Evolutionary conservation across 2,329 filamentous ascomycete genomes (phyloP).

Genomic region (Helotiales sp.): DNA sequence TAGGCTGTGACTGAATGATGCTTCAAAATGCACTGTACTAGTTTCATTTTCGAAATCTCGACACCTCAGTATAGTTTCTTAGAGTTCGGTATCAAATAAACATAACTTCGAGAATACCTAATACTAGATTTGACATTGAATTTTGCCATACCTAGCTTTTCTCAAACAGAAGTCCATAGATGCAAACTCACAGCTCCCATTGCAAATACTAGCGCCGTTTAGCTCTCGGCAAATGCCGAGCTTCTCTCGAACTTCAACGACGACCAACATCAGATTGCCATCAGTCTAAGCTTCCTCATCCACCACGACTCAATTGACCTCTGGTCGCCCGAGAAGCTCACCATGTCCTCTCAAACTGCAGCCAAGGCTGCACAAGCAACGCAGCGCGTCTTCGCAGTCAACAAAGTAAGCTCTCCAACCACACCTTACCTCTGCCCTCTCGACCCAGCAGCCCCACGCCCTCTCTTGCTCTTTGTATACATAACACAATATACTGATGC

Average conservation of each 20-base stretch:
- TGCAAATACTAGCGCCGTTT: slow-evolving; percentile 1
- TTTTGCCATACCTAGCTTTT: no score
- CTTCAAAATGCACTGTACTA: background rate
- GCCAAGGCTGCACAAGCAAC: slow-evolving; percentile 60
- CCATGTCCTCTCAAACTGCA: slow-evolving; percentile 49
- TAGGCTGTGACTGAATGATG: background rate
- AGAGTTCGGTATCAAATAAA: no score
- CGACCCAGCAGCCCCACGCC: slow-evolving; percentile 7
- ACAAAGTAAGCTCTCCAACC: slow-evolving; percentile 50
- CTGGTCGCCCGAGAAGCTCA: slow-evolving; percentile 23
- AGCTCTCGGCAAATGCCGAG: slow-evolving; percentile 3
- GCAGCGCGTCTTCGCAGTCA: slow-evolving; percentile 54
- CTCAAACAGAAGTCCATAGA: no score
- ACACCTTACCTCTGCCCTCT: slow-evolving; percentile 19
- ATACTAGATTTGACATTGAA: no score
- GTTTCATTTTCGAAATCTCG: no score
- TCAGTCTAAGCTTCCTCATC: slow-evolving; percentile 2
- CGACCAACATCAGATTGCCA: slow-evolving; percentile 1
- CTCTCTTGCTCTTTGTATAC: slow-evolving; percentile 1
- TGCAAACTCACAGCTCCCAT: no score
- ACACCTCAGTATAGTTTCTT: no score
- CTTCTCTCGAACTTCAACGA: slow-evolving; percentile 13
- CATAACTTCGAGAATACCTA: no score
- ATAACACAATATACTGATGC: slow-evolving; percentile 25
- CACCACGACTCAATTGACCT: slow-evolving; percentile 29